Evolutionary conservation across 768 basidiomycete genomes (phyloP), one percentile per base, ranked within the genome.

Genomic region (Hygrophorus russula): DNA sequence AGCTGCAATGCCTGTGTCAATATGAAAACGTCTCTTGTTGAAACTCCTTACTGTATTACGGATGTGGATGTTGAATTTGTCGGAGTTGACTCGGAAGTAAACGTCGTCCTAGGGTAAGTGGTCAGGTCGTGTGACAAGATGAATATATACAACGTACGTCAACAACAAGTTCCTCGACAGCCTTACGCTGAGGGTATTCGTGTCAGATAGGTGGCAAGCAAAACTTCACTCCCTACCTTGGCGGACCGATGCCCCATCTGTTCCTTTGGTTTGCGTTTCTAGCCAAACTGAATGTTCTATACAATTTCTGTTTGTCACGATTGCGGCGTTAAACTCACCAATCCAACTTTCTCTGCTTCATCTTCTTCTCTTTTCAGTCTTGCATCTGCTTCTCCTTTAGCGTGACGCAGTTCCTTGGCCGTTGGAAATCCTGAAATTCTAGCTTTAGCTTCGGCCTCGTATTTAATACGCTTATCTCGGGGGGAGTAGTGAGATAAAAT

Each of bases 31-130:
- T 32, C 27, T 29, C 15, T 14, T 39, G 34, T 36, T 13, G 18
- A 11, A 47, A 31, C 27, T 36, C 52, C 76, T 6, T 51, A 89
- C 90, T 56, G 80, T 70, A 63, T 96, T 94, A 34, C 94, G 82
- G 41, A 96, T 77, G 52, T 88, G 80, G 27, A 89, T 68, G 51
- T 84, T 80, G 61, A 92, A 94, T 53, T 77, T 83, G 51, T 91
- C 82, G 56, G 81, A 86, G 64, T 97, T 97, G 38, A 97, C 74
- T 38, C 87, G 77, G 56, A 96, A 86, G 60, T 80, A 79, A 28
- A 88, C 73, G 2, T 67, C 67, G 13, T 85, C 77, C 81, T 91
- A 27, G 8, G 9, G 31, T 46, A 5, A 20, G 41, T 2, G 38
- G 32, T 34, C 46, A 37, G 14, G 39, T 49, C 4, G 54, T 37